Evolutionary conservation across 768 basidiomycete species (phyloP), one percentile per base, ranked within the genome.

Genomic region (Suillus brevipes): DNA sequence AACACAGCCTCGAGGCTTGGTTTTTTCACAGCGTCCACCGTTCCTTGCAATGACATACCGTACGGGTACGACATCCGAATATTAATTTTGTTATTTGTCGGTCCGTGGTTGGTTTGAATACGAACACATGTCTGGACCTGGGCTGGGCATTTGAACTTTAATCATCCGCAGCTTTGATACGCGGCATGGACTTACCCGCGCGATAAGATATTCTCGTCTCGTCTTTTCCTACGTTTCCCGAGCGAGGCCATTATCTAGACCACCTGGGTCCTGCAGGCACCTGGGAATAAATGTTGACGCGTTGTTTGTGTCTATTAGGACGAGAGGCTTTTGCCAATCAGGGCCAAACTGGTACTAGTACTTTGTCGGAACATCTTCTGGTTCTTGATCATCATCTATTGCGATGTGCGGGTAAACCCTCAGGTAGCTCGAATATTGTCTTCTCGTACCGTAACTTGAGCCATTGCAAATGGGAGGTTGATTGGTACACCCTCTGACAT

Each of bases 51-150:
- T 99, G 0, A 94, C 95, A 23, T 90, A 89, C 47, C 94, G 87
- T 18, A 99, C 91, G 38, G 97, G 97, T 1, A 94, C 96, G 68
- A 97, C 86, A 76, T 96, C 94, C 10, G 96, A 98, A 31, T 31
- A 31, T 31, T 31, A 31, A 4, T 80, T 98, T 97, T 25, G 95
- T 85, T 0, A 95, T 95, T 70, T 93, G 87, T 34, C 97, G 82
- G 77, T 97, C 95, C 57, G 89, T 89, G 8, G 93, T 92, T 9
- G 80, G 78, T 95, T 43, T 12, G 12, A 8, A 45, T 10, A 37
- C 37, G 8, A n/a, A 45, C 20, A 20, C 42, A 20, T 12, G 45
- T 45, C 10, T 5, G 4, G 47, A 49, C 47, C 91, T 91, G 65
- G 10, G 16, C 57, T 67, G 40, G 31, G 45, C 18, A 7, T 5